Evolutionary conservation across 2,329 filamentous ascomycete genomes (phyloP), one percentile per base, ranked within the genome.

Genomic region (Colletotrichum incanum): DNA sequence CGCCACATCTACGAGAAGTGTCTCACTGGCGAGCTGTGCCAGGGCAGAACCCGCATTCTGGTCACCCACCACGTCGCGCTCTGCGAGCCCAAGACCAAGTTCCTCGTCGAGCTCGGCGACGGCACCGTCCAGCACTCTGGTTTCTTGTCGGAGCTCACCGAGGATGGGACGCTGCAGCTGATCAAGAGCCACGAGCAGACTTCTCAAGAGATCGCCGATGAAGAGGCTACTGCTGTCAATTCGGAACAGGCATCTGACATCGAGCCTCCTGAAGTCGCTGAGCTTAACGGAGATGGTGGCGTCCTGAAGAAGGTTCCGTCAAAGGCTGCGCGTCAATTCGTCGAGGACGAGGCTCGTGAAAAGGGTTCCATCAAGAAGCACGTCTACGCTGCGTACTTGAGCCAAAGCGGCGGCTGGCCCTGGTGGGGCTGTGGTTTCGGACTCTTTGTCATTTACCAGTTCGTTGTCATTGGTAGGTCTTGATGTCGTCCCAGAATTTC

Each of bases 61-160:
- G 94, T 95, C 34, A 96, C 94, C 0, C 94, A 96, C 77, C 93
- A 96, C 76, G 91, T 95, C 26, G 89, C 89, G 3, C 86, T 96
- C 1, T 93, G 91, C 74, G 87, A 93, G 69, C 86, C 92, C 16
- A 89, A 89, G 77, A 91, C 94, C 8, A 93, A 93, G 76, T 96
- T 93, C 75, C 86, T 93, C 8, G 91, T 95, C 5, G 89, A 94
- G 73, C 87, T 96, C 2, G 91, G 90, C 26, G 89, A 94, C 65
- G 94, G 93, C 11, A 86, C 84, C 8, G 87, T 93, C 11, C 84
- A 91, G 50, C 85, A 92, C 74, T 87, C 91, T 3, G 93, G 93
- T 0, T 81, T 90, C 1, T 84, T 93, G 1, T 88, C 90, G 0
- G 91, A 94, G n/a, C 82, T 92, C n/a, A 84, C 86, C 43, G 82